Conservation (phyloP, 768 basidiomycete species). For the Suillus plorans region DNA sequence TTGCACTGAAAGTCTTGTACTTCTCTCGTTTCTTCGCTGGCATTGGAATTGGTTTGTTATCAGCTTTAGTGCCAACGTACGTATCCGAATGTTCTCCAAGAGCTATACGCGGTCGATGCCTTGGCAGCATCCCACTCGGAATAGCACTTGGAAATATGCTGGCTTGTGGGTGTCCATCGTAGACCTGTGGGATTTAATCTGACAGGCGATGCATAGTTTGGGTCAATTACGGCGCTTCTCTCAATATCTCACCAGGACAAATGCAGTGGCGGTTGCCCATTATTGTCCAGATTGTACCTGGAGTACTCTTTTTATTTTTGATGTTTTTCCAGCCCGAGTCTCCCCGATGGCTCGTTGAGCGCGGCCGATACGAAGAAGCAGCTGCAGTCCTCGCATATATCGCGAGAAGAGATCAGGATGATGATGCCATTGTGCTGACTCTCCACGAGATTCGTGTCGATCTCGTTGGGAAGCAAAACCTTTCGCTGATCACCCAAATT, state of each 20-base stretch:
- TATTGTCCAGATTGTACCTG: slow-evolving; percentile 40
- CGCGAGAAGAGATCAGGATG: slow-evolving; percentile 20
- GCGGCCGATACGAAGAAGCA: slow-evolving; percentile 34
- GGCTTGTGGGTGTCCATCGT: slow-evolving; percentile 26
- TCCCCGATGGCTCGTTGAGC: slow-evolving; percentile 41
- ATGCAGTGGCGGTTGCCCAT: slow-evolving; percentile 40
- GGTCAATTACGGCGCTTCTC: slow-evolving; percentile 35
- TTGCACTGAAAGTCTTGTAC: slow-evolving; percentile 31
- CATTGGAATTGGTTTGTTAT: slow-evolving; percentile 43
- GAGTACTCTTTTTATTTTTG: slow-evolving; percentile 32
- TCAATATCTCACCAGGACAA: slow-evolving; percentile 24
- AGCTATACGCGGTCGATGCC: slow-evolving; percentile 38
- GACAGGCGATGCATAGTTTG: slow-evolving; percentile 25
- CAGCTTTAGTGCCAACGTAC: slow-evolving; percentile 36
- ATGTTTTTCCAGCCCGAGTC: slow-evolving; percentile 43
- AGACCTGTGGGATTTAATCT: background rate
- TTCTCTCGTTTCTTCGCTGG: slow-evolving; percentile 47
- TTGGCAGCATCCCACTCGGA: slow-evolving; percentile 31
- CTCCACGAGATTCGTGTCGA: slow-evolving; percentile 37
- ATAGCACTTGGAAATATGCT: slow-evolving; percentile 36
- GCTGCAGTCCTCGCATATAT: slow-evolving; percentile 31
- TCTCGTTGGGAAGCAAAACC: slow-evolving; percentile 30
- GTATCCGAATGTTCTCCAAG: slow-evolving; percentile 38
- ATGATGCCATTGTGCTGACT: slow-evolving; percentile 29
- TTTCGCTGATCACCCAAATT: slow-evolving; percentile 27